Conservation (phyloP, 345 rosid species). For the Salix suchowensis region DNA sequence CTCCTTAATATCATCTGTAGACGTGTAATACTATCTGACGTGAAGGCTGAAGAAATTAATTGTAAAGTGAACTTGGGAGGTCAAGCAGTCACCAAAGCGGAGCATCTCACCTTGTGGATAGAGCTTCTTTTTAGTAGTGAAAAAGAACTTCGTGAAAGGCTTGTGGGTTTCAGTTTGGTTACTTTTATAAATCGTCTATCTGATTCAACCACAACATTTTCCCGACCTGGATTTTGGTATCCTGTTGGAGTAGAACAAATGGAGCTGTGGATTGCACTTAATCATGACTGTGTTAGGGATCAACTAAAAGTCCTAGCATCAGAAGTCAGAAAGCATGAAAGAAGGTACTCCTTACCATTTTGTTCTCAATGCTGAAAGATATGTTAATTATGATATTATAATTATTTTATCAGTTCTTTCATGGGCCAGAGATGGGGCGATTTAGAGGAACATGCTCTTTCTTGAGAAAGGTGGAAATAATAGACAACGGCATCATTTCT, state of each 20-base stretch:
- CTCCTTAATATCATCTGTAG: slow-evolving; percentile 67
- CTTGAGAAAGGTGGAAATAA: not conserved
- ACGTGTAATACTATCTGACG: slow-evolving; percentile 52
- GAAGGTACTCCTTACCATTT: slow-evolving; percentile 34
- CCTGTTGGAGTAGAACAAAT: slow-evolving; percentile 69
- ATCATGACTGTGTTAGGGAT: slow-evolving; percentile 23
- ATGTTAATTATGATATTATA: not conserved
- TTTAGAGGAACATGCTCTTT: not conserved
- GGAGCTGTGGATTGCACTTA: slow-evolving; percentile 62
- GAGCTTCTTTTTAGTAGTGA: slow-evolving; percentile 60
- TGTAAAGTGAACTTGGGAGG: slow-evolving; percentile 30
- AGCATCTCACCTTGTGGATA: slow-evolving; percentile 47
- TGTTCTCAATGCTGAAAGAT: not conserved
- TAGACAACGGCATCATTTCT: not conserved
- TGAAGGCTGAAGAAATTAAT: slow-evolving; percentile 55
- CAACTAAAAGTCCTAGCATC: slow-evolving; percentile 44
- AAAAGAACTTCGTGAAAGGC: slow-evolving; percentile 77
- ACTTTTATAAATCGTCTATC: slow-evolving; percentile 33
- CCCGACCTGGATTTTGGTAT: slow-evolving; percentile 40
- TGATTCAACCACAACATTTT: slow-evolving; percentile 13
- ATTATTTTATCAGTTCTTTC: not conserved
- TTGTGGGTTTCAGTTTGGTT: slow-evolving; percentile 55
- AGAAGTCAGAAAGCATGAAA: slow-evolving; percentile 34
- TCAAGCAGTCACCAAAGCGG: slow-evolving; percentile 20
- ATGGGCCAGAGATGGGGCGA: not conserved